Evolutionary conservation across 2,329 filamentous ascomycete species (phyloP), one percentile per base, ranked within the genome.

Genomic region (Exophiala calicioides): DNA sequence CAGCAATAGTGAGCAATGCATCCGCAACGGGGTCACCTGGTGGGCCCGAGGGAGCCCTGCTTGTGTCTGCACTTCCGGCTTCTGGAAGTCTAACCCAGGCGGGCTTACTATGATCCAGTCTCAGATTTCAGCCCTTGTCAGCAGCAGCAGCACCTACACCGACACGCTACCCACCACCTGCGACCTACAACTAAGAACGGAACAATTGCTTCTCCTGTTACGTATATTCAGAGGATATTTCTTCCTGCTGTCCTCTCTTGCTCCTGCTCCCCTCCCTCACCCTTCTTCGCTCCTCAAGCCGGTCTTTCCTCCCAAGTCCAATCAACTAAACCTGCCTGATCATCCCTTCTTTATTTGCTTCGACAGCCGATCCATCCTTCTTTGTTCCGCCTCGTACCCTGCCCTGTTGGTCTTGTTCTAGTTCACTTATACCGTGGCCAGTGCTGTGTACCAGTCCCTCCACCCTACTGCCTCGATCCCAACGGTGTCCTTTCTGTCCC

Each of bases 311-410:
- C 24, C 7, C 24, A 27, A 12, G 12, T 21, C 21, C 18, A 29
- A 21, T 23, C 33, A 8, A 9, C 15, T 30, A 39, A 33, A 18
- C 32, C 19, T 35, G 24, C 44, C 35, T 32, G 29, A 18, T 10
- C 44, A 29, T 40, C 34, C 45, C 27, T 42, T 48, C 40, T 44
- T 48, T 44, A 38, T 40, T 44, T 47, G 26, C 43, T 21, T 31
- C 19, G 47, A 35, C 31, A 20, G 31, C 23, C 30, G 32, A 19
- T 26, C 36, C 24, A 10, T 20, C 40, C 29, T 30, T 37, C 49
- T 55, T 50, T 50, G 44, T 43, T 19, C 24, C 18, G 32, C 23
- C 10, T 15, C 32, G 27, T 36, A 20, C n/a, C 10, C 12, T 5
- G 16, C 23, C 30, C 5, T 19, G 12, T 27, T 5, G 21, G 13